A percentile compares a stretch with the other conserved stretches of the same genome.
These are phyloP conservation scores for Fusarium beomiforme DNA, from an alignment of 2,329 filamentous ascomycete genomes.

Conservation along the genomic window DNA sequence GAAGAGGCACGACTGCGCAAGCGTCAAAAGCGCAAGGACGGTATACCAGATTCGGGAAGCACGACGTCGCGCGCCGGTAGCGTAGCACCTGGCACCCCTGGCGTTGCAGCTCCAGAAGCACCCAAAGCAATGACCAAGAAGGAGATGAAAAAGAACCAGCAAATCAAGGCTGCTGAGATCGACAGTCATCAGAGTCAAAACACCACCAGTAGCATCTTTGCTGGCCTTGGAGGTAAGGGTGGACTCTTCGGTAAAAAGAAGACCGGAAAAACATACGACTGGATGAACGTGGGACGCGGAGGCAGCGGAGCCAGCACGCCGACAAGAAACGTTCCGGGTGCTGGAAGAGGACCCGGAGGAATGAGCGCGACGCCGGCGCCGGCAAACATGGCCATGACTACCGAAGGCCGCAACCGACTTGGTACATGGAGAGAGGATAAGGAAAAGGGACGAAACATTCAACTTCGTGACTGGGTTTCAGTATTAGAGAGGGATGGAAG, in stretches of 20 bases:
- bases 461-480: slow-evolving; percentile 83
- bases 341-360: slow-evolving; percentile 48
- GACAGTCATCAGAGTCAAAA: slow-evolving; percentile 86
- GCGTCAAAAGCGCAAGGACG: slow-evolving; percentile 71
- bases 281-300: slow-evolving; percentile 70
- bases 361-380: slow-evolving; percentile 44
- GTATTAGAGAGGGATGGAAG: slow-evolving; percentile 82
- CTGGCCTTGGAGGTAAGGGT: slow-evolving; percentile 70
- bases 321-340: slow-evolving; percentile 48
- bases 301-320: slow-evolving; percentile 66
- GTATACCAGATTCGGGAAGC: slow-evolving; percentile 60
- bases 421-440: slow-evolving; percentile 84
- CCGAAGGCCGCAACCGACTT: slow-evolving; percentile 69
- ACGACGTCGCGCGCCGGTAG: slow-evolving; percentile 64
- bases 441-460: slow-evolving; percentile 79
- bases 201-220: slow-evolving; percentile 79
- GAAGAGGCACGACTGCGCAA: slow-evolving; percentile 79
- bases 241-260: slow-evolving; percentile 67
- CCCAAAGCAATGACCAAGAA: slow-evolving; percentile 86
- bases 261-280: slow-evolving; percentile 75
- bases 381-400: slow-evolving; percentile 58
- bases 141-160: slow-evolving; percentile 78
- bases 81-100: slow-evolving; percentile 68
- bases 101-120: slow-evolving; percentile 69
- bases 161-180: slow-evolving; percentile 81